Conservation (phyloP, 495 filamentous ascomycete species). For the Rostrohypoxylon terebratum region DNA sequence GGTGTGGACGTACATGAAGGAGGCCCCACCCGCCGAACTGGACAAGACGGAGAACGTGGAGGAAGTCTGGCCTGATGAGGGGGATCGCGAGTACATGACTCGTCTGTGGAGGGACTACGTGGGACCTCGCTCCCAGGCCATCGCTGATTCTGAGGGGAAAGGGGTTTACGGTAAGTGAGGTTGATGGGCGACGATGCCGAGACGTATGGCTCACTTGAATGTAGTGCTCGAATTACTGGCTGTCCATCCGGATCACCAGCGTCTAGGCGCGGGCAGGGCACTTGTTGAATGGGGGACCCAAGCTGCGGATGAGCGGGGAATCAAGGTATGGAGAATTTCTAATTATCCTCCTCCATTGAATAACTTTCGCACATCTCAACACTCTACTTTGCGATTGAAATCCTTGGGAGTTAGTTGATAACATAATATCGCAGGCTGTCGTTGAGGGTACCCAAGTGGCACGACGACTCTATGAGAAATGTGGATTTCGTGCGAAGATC, state of each 20-base stretch:
- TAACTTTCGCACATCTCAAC: not conserved
- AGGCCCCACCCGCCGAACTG: conserved; percentile 33
- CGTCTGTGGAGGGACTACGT: conserved; percentile 43
- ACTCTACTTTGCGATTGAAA: not conserved
- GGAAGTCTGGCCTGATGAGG: conserved; percentile 40
- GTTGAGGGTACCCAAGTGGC: conserved; percentile 44
- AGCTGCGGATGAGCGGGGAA: conserved; percentile 52
- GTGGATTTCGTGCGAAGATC: conserved; percentile 36
- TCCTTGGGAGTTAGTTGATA: not conserved
- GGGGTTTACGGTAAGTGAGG: conserved; percentile 38
- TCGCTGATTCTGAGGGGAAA: conserved; percentile 24
- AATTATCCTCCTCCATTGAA: not conserved
- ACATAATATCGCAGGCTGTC: conserved; percentile 23
- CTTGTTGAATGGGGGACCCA: conserved; percentile 65
- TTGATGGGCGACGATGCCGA: not conserved
- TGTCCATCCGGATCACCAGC: conserved; percentile 61
- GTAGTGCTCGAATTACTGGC: conserved; percentile 62
- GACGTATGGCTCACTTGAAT: not conserved
- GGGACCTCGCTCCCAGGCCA: conserved; percentile 25
- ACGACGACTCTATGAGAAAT: conserved; percentile 41
- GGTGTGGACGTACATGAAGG: conserved; percentile 45
- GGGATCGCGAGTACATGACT: conserved; percentile 44
- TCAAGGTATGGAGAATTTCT: conserved; percentile 23
- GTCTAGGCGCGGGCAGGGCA: conserved; percentile 62
- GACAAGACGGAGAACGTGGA: conserved; percentile 35